Percentiles rank a stretch among this genome's conserved stretches.
Evolutionary conservation across 176 grass and related monocot genomes (phyloP).

Genomic region (Eleusine coracana): DNA sequence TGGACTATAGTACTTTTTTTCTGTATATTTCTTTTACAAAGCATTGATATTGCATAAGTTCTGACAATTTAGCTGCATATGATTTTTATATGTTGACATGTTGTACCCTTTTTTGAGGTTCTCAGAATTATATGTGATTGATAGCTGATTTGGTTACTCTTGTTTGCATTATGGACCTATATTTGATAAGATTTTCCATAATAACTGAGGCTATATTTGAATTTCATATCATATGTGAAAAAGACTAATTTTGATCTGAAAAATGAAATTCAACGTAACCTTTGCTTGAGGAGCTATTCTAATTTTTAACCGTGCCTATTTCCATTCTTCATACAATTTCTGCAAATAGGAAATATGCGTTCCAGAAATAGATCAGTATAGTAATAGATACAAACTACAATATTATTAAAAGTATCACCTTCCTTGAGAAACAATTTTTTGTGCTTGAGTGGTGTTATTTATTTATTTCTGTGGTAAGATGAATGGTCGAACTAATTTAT

Average conservation of each 20-base stretch:
- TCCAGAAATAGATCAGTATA: conserved; percentile 2
- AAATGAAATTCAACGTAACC: not conserved
- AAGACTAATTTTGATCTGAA: not conserved
- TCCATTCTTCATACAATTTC: not conserved
- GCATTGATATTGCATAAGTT: not conserved
- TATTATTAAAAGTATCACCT: conserved; percentile 1
- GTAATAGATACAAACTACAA: not conserved
- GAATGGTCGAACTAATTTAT: conserved; percentile 30
- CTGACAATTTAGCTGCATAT: not conserved
- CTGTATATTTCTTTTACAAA: not conserved
- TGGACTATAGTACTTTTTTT: not conserved
- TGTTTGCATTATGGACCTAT: not conserved
- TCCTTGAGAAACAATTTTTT: conserved; percentile 23
- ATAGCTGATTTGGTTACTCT: not conserved
- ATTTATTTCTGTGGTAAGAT: conserved; percentile 19
- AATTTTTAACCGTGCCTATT: conserved; percentile 15
- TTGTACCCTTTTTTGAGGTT: not conserved
- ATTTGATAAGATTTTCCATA: not conserved
- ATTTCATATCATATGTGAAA: conserved; percentile 6
- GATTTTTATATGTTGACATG: not conserved
- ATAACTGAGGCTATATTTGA: not conserved
- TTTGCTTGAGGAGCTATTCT: conserved; percentile 6
- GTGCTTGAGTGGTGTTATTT: conserved; percentile 26
- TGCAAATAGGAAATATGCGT: not conserved
- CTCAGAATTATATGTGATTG: not conserved